Base-by-base conservation (phyloP, 106 monocot genomes). In the Dendrobium catenatum region DNA sequence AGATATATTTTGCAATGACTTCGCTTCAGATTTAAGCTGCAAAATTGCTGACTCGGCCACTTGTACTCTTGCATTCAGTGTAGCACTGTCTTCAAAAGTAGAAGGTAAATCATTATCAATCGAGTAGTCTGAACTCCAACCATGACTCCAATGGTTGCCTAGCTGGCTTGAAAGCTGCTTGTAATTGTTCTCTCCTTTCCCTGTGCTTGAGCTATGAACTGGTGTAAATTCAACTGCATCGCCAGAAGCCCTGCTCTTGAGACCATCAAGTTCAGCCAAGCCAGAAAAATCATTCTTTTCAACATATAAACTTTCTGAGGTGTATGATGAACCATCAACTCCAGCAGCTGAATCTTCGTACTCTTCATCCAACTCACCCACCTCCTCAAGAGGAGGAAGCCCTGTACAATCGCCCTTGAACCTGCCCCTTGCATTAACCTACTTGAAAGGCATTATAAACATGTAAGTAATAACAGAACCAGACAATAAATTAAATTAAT, bases 11-110 rank as follows among this genome's bases (percentile, higher is more conserved):
- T 95, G 88, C 42, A 93, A 85, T 49, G 95, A 93, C 59, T 77
- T 90, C 37, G 90, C 86, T 89, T 99, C 95, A 47, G 83, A 78
- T 83, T 89, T 95, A 33, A 95, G 81, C 66, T 93, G 91, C 72
- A 86, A 85, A 85, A 99, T 87, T 55, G 88, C 90, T 54, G 90
- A 86, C 84, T 95, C 91, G 33, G 84, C 91, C 22, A 82, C 85
- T 79, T 93, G 88, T 76, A 99, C 75, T 41, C 85, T 89, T 66
- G 48, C 79, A 78, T 80, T 85, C 26, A 93, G 88, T 72, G 73
- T 84, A 76, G 84, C 86, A 85, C 89, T 91, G 59, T 93, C 95
- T 67, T 95, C 99, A 89, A 81, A 82, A 80, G 87, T 87, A 82
- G 74, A 54, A 47, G 86, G 29, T 68, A 91, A 56, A 76, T 91